A percentile compares a stretch with the other conserved stretches of the same genome.
phyloP scores from a whole-genome alignment of 768 basidiomycete genomes.

The Trametes cubensis region DNA sequence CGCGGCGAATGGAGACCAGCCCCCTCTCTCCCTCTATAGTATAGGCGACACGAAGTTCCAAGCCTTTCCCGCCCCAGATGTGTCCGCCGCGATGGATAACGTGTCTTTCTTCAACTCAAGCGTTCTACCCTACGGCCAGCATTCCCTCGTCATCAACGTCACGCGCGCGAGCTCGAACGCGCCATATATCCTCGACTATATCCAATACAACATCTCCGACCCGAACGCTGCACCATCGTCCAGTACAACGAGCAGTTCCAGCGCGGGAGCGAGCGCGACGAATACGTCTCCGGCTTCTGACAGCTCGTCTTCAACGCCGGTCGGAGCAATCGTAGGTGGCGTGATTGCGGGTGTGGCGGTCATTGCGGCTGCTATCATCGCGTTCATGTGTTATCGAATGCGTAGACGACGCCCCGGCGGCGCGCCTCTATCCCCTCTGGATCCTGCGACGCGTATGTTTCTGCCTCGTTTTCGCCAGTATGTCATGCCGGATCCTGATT shows the following conservation, averaged over 20 bases:
- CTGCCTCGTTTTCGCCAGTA: background rate
- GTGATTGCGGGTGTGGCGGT: slow-evolving; percentile 23
- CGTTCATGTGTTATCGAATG: slow-evolving; percentile 8
- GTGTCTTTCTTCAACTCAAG: slow-evolving; percentile 18
- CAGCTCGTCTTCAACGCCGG: slow-evolving; percentile 5
- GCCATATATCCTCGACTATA: slow-evolving; percentile 15
- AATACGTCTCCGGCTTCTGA: background rate
- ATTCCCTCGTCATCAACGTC: slow-evolving; percentile 16
- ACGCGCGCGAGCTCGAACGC: background rate
- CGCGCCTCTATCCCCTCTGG: background rate
- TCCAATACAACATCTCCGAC: slow-evolving; percentile 9
- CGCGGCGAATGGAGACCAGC: background rate
- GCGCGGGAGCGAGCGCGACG: background rate
- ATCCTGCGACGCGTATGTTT: background rate
- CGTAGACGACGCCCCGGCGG: background rate
- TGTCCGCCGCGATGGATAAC: background rate
- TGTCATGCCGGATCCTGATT: background rate
- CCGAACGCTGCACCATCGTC: background rate
- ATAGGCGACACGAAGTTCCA: slow-evolving; percentile 1
- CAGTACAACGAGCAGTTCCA: background rate
- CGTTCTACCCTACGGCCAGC: slow-evolving; percentile 11
- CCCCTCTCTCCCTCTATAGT: slow-evolving; percentile 13
- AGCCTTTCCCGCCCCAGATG: slow-evolving; percentile 1
- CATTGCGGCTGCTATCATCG: slow-evolving; percentile 6
- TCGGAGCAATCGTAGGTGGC: slow-evolving; percentile 25